These are phyloP conservation scores for Prunus padus DNA, from an alignment of 306 rosid species.

Conservation along the genomic window DNA sequence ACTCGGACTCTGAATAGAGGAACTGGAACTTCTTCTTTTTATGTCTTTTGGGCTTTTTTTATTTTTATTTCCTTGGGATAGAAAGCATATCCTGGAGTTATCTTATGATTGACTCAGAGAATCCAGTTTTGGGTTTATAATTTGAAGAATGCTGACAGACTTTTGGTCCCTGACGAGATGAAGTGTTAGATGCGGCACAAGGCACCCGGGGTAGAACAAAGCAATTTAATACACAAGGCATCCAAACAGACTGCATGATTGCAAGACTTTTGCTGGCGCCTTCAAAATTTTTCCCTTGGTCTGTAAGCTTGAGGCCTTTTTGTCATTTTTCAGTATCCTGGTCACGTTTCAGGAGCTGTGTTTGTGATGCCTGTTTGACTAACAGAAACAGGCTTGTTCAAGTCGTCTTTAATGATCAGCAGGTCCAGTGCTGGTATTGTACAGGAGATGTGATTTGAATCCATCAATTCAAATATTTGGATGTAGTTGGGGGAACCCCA, in stretches of 20 bases:
- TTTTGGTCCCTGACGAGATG: slow-evolving; percentile 36
- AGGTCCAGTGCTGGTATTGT: slow-evolving; percentile 47
- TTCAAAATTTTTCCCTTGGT: slow-evolving; percentile 13
- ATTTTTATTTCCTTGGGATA: slow-evolving; percentile 1
- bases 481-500: slow-evolving; percentile 40
- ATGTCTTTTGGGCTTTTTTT: slow-evolving; percentile 11
- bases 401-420: slow-evolving; percentile 29
- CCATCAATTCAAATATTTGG: slow-evolving; percentile 31
- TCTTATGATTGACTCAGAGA: slow-evolving; percentile 17
- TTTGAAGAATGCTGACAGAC: slow-evolving; percentile 33
- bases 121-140: slow-evolving; percentile 35
- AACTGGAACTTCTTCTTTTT: slow-evolving; percentile 6
- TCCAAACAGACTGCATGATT: slow-evolving; percentile 17
- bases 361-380: slow-evolving; percentile 19
- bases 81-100: slow-evolving; percentile 28
- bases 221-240: slow-evolving; percentile 1
- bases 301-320: slow-evolving; percentile 15
- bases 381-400: slow-evolving; percentile 21
- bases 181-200: slow-evolving; percentile 24
- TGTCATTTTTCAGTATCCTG: neutral
- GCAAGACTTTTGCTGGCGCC: slow-evolving; percentile 26
- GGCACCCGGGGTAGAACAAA: slow-evolving; percentile 40
- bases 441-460: slow-evolving; percentile 31
- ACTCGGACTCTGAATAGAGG: slow-evolving; percentile 87
- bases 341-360: neutral